phyloP scores from a whole-genome alignment of 225 moss, liverwort and hornwort genomes.

The Marchantia paleacea region DNA sequence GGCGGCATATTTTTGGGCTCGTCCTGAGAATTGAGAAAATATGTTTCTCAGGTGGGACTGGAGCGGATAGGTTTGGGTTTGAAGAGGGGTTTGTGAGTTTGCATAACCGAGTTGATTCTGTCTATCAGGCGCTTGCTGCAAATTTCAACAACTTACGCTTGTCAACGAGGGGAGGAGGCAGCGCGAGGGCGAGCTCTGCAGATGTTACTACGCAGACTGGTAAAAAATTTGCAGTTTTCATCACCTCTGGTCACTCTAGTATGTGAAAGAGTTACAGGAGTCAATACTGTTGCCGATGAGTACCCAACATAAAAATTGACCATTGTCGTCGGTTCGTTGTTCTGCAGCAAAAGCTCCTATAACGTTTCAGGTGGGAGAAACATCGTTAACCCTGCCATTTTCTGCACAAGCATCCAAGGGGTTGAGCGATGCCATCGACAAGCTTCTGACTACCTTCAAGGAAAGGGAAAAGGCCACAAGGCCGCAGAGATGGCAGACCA shows the following conservation, averaged over 20 bases:
- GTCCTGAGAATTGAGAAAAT: no score
- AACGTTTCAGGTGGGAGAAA: constrained; percentile 83
- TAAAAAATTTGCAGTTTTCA: not conserved
- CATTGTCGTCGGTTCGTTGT: not conserved
- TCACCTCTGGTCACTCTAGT: not conserved
- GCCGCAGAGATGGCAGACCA: constrained; percentile 72
- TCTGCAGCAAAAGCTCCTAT: constrained; percentile 63
- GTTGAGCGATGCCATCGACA: constrained; percentile 64
- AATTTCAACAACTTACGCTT: not conserved
- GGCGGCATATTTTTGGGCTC: no score
- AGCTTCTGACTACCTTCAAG: constrained; percentile 73
- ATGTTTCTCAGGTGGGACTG: not conserved
- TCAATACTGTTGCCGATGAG: not conserved
- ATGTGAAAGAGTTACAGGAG: not conserved
- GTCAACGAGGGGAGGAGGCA: not conserved
- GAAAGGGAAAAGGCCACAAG: constrained; percentile 74
- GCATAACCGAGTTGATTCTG: not conserved
- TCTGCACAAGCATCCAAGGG: constrained; percentile 75
- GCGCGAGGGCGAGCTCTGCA: constrained; percentile 7
- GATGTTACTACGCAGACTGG: constrained; percentile 14
- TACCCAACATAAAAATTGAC: not conserved
- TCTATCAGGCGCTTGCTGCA: not conserved
- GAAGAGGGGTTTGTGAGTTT: not conserved
- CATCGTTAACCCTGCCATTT: constrained; percentile 82
- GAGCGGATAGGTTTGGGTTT: not conserved